Percentiles rank a stretch among this genome's conserved stretches.
Evolutionary conservation across 2,329 filamentous ascomycete species (phyloP).

Genomic region (Epichloe sylvatica): DNA sequence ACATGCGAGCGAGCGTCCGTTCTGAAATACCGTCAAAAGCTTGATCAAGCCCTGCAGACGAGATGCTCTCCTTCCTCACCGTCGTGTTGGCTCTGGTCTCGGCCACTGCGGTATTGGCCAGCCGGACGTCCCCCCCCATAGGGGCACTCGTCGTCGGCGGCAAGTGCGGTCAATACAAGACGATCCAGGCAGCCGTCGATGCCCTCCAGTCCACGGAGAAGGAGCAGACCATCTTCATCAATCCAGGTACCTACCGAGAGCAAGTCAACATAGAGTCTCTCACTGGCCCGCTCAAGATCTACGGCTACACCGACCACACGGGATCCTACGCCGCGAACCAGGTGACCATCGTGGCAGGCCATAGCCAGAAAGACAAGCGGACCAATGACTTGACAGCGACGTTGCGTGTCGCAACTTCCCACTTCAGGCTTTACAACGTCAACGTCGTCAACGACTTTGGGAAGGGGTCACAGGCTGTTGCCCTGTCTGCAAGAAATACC

Average conservation of each 20-base stretch:
- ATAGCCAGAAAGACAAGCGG: conserved; percentile 22
- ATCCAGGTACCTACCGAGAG: not conserved
- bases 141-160: not conserved
- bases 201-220: not conserved
- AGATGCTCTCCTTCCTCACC: not conserved
- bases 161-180: not conserved
- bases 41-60: not conserved
- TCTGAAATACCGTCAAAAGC: not conserved
- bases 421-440: conserved; percentile 48
- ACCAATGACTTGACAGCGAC: conserved; percentile 40
- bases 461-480: conserved; percentile 31
- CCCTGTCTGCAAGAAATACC: conserved; percentile 22
- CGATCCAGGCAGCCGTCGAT: not conserved
- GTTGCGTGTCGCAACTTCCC: conserved; percentile 27
- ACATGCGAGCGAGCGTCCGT: no score
- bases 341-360: conserved; percentile 34
- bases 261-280: not conserved
- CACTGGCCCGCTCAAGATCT: conserved; percentile 33
- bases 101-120: not conserved
- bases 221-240: conserved; percentile 2
- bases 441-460: conserved; percentile 33
- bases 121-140: not conserved
- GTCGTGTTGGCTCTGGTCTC: not conserved
- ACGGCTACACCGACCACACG: conserved; percentile 43
- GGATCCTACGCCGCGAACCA: conserved; percentile 39